Conservation (phyloP, 2,329 filamentous ascomycete genomes). For the Aspergillus nomiae region DNA sequence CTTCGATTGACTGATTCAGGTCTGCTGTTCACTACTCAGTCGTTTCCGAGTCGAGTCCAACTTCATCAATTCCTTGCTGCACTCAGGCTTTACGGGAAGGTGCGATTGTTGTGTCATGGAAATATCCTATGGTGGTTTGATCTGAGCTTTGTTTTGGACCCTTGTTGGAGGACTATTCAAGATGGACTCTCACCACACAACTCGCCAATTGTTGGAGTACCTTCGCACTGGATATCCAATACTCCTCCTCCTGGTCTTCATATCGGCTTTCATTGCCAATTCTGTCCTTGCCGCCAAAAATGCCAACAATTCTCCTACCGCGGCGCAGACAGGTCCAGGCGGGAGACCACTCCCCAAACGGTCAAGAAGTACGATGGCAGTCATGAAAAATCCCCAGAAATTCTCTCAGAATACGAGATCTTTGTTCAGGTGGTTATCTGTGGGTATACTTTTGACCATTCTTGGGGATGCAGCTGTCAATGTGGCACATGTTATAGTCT, state of each 20-base stretch:
- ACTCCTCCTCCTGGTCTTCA: conserved; percentile 65
- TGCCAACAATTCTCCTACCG: conserved; percentile 48
- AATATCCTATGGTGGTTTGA: conserved; percentile 27
- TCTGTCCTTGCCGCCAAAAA: conserved; percentile 59
- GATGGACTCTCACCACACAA: conserved; percentile 43
- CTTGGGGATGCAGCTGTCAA: conserved; percentile 73
- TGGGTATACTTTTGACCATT: conserved; percentile 72
- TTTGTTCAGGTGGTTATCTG: conserved; percentile 74
- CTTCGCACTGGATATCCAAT: conserved; percentile 65
- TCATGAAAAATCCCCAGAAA: conserved; percentile 53
- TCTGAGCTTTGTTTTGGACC: conserved; percentile 18
- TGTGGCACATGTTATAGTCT: conserved; percentile 70
- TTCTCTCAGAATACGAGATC: conserved; percentile 69
- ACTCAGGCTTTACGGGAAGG: conserved; percentile 13
- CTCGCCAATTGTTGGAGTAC: conserved; percentile 47
- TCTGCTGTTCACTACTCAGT: conserved; percentile 9
- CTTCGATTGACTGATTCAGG: conserved; percentile 10
- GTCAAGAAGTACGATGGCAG: conserved; percentile 52
- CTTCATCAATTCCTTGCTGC: not conserved
- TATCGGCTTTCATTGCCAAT: conserved; percentile 62
- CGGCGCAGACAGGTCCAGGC: conserved; percentile 71
- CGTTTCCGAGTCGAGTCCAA: conserved; percentile 12
- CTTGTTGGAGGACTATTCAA: conserved; percentile 25
- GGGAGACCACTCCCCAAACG: conserved; percentile 81
- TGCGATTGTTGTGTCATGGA: conserved; percentile 35